phyloP scores from a whole-genome alignment of 306 rosid species.

The Acacia crassicarpa region DNA sequence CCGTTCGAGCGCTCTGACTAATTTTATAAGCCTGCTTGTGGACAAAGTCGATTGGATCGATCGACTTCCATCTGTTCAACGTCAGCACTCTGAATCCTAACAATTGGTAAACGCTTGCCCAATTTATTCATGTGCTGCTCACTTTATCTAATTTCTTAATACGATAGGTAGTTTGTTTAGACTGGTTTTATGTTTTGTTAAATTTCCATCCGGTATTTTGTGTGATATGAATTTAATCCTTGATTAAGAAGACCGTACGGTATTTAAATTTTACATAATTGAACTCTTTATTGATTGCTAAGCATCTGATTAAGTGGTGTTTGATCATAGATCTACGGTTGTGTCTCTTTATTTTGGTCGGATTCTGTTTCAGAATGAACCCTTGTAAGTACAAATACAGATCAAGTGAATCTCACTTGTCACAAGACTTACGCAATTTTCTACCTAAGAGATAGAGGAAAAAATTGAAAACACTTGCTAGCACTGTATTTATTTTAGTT shows the following conservation, averaged over 20 bases:
- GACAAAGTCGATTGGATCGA: not conserved
- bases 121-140: not conserved
- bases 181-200: not conserved
- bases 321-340: not conserved
- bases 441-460: not conserved
- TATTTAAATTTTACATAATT: not conserved
- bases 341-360: not conserved
- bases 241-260: not conserved
- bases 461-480: not conserved
- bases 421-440: too few species aligned
- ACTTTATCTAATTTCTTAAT: not conserved
- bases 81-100: not conserved
- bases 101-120: constrained; percentile 6
- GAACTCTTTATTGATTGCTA: not conserved
- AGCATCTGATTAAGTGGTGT: not conserved
- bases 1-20: not conserved
- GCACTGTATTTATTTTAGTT: not conserved
- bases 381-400: not conserved
- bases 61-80: not conserved
- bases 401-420: not conserved
- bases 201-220: not conserved
- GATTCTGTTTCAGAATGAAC: not conserved
- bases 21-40: not conserved
- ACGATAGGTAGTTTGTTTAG: not conserved
- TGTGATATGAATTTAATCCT: not conserved